Conservation (phyloP, 805 yeast species). For the Yueomyces sinensis region DNA sequence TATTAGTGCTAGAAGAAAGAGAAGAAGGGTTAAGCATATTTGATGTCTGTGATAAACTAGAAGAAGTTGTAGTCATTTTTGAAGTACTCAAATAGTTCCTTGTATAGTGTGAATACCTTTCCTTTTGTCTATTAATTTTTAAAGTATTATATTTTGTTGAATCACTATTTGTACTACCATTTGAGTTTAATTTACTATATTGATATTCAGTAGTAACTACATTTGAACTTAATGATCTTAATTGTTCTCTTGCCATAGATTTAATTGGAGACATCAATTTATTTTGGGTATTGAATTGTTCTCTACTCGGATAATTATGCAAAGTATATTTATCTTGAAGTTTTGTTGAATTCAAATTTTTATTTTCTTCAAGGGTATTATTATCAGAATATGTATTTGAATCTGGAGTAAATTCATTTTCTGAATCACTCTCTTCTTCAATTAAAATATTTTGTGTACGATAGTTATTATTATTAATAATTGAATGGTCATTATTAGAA, state of each 20-base stretch:
- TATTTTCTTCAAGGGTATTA: background rate
- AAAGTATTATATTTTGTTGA: slow-evolving; percentile 13
- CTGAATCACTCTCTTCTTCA: slow-evolving; percentile 12
- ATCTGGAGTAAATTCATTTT: slow-evolving; percentile 1
- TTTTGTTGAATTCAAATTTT: background rate
- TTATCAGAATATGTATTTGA: background rate
- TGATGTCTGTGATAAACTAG: slow-evolving; percentile 1
- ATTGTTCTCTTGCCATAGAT: background rate
- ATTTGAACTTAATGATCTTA: background rate
- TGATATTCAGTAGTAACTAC: background rate
- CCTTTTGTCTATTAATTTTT: slow-evolving; percentile 22
- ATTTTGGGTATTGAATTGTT: background rate
- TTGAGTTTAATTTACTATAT: background rate
- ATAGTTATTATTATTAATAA: background rate
- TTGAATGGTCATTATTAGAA: background rate
- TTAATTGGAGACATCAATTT: background rate
- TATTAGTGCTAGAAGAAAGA: background rate
- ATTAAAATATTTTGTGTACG: slow-evolving; percentile 3
- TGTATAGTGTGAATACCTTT: slow-evolving; percentile 20
- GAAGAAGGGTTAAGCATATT: background rate
- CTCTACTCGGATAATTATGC: background rate
- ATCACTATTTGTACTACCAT: slow-evolving; percentile 1
- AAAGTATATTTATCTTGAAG: background rate
- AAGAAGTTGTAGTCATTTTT: background rate
- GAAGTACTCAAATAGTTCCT: background rate